Evolutionary conservation across 371 early-diverging fungal genomes (phyloP), one percentile per base, ranked within the genome.

Genomic region (Parasitella parasitica): DNA sequence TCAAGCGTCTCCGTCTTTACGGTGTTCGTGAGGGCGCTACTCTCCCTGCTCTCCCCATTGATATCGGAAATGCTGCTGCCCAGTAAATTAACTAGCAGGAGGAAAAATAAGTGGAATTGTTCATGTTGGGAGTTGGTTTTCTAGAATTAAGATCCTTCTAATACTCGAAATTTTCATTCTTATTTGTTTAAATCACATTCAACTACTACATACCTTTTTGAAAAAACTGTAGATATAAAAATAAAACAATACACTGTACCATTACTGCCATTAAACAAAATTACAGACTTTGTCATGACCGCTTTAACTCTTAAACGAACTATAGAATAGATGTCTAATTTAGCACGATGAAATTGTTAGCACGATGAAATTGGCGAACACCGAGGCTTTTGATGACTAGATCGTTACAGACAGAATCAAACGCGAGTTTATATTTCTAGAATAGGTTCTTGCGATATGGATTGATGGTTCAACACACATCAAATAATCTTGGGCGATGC

Each of bases 1-100:
- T 91, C 52, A 89, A 90, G 78, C 90, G 93, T 61, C 73, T 91
- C 53, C 87, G 91, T 54, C 63, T 76, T 34, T 76, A 69, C 61
- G 79, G 79, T 70, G 64, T 76, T 7, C 75, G 71, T 39, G 71
- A 74, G 58, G 76, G 79, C 39, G 76, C 53, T 41, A 24, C 13
- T 11, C 24, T 78, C 6, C 79, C 79, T 53, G 18, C 66, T 13
- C 61, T 74, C n/a, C 79, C 79, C 18, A 66, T 75, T 36, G 64
- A 69, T 57, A 22, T 68, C n/a, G 60, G 56, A 41, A 59, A 68
- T 46, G 59, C 55, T 7, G 63, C 63, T 51, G 27, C 24, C 7
- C 32, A 38, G 35, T 65, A 61, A 64, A 52, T n/a, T 58, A 13
- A 32, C 27, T 2, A n/a, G n/a, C 37, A 54, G 20, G 3, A 28